phyloP scores from a whole-genome alignment of 2,329 filamentous ascomycete species.

The Cladobotryum mycophilum region DNA sequence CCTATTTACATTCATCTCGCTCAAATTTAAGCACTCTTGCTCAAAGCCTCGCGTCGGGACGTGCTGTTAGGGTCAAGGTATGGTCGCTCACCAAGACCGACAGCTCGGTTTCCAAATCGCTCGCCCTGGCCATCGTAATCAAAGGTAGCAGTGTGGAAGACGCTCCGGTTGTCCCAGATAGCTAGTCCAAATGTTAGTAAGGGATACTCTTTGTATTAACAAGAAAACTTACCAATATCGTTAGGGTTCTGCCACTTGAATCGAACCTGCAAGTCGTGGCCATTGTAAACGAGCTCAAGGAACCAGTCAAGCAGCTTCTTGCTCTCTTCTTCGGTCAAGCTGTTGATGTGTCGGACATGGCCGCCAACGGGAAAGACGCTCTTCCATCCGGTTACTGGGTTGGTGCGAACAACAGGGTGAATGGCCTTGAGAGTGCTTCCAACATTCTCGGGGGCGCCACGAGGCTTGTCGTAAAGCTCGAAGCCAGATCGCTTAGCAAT shows the following conservation, averaged over 20 bases:
- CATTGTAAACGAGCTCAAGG: slow-evolving; percentile 43
- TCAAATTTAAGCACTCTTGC: neutral
- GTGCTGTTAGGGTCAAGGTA: slow-evolving; percentile 44
- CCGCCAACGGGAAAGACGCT: slow-evolving; percentile 46
- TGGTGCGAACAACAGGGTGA: slow-evolving; percentile 51
- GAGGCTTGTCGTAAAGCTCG: slow-evolving; percentile 37
- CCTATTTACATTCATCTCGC: too few species aligned
- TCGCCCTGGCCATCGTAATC: slow-evolving; percentile 45
- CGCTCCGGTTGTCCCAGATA: slow-evolving; percentile 54
- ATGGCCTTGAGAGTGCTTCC: slow-evolving; percentile 41
- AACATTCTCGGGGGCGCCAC: slow-evolving; percentile 46
- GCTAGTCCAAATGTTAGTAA: slow-evolving; percentile 24
- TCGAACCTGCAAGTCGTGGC: slow-evolving; percentile 51
- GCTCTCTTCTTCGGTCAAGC: slow-evolving; percentile 41
- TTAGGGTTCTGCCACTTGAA: slow-evolving; percentile 37
- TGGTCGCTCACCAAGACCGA: slow-evolving; percentile 48
- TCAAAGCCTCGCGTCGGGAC: slow-evolving; percentile 13
- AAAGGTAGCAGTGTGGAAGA: slow-evolving; percentile 48
- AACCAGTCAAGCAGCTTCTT: slow-evolving; percentile 46
- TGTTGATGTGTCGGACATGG: slow-evolving; percentile 46
- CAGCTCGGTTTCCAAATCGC: slow-evolving; percentile 42
- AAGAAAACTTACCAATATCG: slow-evolving; percentile 29
- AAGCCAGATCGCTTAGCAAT: slow-evolving; percentile 40
- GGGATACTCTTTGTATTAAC: neutral
- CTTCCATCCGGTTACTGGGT: slow-evolving; percentile 54